phyloP scores from a whole-genome alignment of 495 filamentous ascomycete genomes.

The Penicillium riverlandense region DNA sequence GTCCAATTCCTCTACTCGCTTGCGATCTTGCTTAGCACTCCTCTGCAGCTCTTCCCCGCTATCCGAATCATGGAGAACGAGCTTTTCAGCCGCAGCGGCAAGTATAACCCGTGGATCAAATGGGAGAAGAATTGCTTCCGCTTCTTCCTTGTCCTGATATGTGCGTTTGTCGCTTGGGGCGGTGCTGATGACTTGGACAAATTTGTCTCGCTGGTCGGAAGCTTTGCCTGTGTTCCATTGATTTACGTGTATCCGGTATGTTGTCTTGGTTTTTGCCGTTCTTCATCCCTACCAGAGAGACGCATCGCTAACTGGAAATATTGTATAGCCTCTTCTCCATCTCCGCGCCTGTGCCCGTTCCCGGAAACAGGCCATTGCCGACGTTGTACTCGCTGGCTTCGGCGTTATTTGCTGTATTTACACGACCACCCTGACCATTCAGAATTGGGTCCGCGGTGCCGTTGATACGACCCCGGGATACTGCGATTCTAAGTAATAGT shows the following conservation, averaged over 20 bases:
- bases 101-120: constrained; percentile 93
- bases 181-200: constrained; percentile 93
- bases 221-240: constrained; percentile 94
- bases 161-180: constrained; percentile 80
- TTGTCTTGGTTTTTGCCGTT: constrained; percentile 11
- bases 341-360: constrained; percentile 68
- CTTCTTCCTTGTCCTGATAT: constrained; percentile 81
- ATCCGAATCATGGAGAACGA: constrained; percentile 70
- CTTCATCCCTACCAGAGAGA: neutral
- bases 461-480: constrained; percentile 45
- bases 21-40: constrained; percentile 88
- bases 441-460: constrained; percentile 64
- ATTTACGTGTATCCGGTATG: constrained; percentile 96
- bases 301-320: constrained; percentile 3
- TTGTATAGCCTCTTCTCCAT: constrained; percentile 73
- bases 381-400: constrained; percentile 70
- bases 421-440: constrained; percentile 76
- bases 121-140: constrained; percentile 98
- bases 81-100: constrained; percentile 76
- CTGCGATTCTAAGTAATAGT: constrained; percentile 41
- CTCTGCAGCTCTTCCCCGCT: constrained; percentile 92
- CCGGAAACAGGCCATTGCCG: constrained; percentile 53
- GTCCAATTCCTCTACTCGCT: constrained; percentile 94
- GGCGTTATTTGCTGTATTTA: constrained; percentile 83
- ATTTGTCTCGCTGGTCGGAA: constrained; percentile 91